Evolutionary conservation across 2,329 filamentous ascomycete genomes (phyloP), one percentile per base, ranked within the genome.

Genomic region (Aureobasidium sp.): DNA sequence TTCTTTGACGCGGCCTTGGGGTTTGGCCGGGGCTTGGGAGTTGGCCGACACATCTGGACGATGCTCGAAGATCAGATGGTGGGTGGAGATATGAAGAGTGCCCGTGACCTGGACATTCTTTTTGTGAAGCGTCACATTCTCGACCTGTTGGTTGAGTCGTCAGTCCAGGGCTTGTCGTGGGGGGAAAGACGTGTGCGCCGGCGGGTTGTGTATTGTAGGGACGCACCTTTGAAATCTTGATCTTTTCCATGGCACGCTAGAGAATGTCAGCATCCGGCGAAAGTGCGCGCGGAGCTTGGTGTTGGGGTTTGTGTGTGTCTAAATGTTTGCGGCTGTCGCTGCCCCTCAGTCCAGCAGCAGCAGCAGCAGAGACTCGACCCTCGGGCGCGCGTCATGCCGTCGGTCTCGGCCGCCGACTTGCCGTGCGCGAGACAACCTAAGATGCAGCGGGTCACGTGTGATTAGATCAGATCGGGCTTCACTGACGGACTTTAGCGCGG

Each of bases 1-100:
- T 75, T 96, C 90, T 72, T 86, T 82, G 25, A 82, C 78, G 66
- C 78, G 79, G 14, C 70, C 70, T 62, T 73, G 79, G 12, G 70
- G 70, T 62, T 73, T 72, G n/a, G 68, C 63, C n/a, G 70, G 65
- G 25, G 73, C 64, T 72, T 41, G 75, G 41, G 44, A 31, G 17
- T 48, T 62, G 25, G 29, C 29, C 49, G 29, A 58, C 52, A 47
- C 34, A 67, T 75, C 74, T 59, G 81, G 82, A 14, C 77, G 73
- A 72, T 84, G 83, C 66, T 79, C 82, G 76, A 87, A 87, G 69
- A 86, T 84, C 59, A 87, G 76, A 70, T 87, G 84, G 74, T 87
- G 83, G 71, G 81, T 79, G 68, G 82, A 84, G 62, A 87, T 76
- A 70, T 85, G 82, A 60, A 87, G 77, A n/a, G 81, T 83, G 66